Percentiles rank a stretch among this genome's conserved stretches.
phyloP scores from a whole-genome alignment of 345 rosid species.

The Populus davidiana region DNA sequence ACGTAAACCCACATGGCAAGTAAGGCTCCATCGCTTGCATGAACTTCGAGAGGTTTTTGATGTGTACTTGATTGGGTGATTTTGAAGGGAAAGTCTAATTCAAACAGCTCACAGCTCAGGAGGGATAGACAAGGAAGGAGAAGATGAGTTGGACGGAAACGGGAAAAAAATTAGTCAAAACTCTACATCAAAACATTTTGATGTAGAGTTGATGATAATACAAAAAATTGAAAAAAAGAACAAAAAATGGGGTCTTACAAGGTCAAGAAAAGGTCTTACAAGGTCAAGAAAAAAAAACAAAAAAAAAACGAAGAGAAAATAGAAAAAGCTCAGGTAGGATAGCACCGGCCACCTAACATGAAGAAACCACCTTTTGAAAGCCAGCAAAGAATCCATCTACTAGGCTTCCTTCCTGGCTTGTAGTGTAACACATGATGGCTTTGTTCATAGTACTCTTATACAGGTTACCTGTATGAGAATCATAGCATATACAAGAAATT shows the following conservation, averaged over 20 bases:
- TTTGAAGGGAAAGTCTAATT: constrained; percentile 7
- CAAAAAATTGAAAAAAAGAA: background rate
- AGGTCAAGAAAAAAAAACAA: constrained; percentile 74
- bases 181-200: constrained; percentile 17
- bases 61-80: background rate
- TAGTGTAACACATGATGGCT: background rate
- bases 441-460: constrained; percentile 9
- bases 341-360: constrained; percentile 46
- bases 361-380: constrained; percentile 13
- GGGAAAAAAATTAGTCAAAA: constrained; percentile 1
- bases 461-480: constrained; percentile 20
- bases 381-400: background rate
- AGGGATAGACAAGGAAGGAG: constrained; percentile 96
- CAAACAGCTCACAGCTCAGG: constrained; percentile 94
- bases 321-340: constrained; percentile 84
- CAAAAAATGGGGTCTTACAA: constrained; percentile 65
- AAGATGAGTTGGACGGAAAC: constrained; percentile 51
- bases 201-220: background rate
- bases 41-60: background rate
- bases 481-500: background rate
- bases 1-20: background rate
- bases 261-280: constrained; percentile 99
- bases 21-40: constrained; percentile 14
- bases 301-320: background rate
- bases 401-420: background rate